Percentiles rank a stretch among this genome's conserved stretches.
Evolutionary conservation across 176 grass and related monocot species (phyloP).

Genomic region (Echinochloa phyllopogon): DNA sequence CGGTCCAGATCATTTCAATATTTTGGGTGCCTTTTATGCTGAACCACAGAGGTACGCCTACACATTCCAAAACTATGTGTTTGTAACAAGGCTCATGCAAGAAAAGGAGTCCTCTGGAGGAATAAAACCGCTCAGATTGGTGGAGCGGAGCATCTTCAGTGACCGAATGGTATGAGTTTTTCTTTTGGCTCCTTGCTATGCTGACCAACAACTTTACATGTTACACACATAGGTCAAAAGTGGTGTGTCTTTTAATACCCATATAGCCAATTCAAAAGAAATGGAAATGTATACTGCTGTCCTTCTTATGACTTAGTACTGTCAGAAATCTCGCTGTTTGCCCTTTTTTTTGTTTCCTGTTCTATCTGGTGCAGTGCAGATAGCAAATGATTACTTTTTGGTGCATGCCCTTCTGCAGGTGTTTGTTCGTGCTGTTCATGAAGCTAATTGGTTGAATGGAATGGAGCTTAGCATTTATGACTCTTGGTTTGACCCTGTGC

Average conservation of each 20-base stretch:
- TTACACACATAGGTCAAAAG: background rate
- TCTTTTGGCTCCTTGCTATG: background rate
- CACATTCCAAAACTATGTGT: constrained; percentile 87
- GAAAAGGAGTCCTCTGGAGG: constrained; percentile 66
- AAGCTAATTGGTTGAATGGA: constrained; percentile 79
- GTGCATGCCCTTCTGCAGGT: constrained; percentile 40
- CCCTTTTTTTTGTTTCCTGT: background rate
- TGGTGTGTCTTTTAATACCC: background rate
- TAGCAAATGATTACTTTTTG: background rate
- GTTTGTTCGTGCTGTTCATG: constrained; percentile 70
- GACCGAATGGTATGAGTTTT: constrained; percentile 58
- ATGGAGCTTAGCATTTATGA: constrained; percentile 90
- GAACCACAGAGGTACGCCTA: constrained; percentile 74
- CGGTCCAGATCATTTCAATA: constrained; percentile 74
- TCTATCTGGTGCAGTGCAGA: background rate
- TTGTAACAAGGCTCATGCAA: constrained; percentile 84
- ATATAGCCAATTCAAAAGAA: background rate
- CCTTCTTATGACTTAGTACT: background rate
- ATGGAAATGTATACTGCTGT: background rate
- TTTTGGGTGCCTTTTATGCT: constrained; percentile 71
- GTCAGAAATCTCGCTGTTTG: background rate
- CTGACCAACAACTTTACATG: background rate
- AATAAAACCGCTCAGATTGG: constrained; percentile 76
- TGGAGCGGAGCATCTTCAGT: constrained; percentile 80
- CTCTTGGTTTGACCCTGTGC: constrained; percentile 83